Evolutionary conservation across 2,329 filamentous ascomycete genomes (phyloP).

Genomic region (Colletotrichum sp.): DNA sequence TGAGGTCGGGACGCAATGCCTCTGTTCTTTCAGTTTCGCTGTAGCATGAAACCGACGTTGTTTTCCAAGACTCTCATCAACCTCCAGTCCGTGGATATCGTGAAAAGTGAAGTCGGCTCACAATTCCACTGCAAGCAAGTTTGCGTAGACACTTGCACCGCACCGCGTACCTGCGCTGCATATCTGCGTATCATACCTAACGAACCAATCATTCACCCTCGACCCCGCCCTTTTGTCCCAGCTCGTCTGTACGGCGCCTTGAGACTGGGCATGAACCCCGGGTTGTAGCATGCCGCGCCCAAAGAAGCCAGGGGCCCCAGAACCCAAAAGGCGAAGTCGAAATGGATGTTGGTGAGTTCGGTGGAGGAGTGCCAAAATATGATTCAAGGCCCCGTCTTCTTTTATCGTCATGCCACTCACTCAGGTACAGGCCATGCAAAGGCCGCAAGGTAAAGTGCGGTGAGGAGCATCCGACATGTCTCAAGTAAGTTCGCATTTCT

Average conservation of each 20-base stretch:
- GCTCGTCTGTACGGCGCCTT: not conserved
- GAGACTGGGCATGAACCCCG: not conserved
- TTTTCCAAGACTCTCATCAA: not conserved
- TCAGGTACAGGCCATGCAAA: constrained; percentile 74
- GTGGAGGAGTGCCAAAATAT: not conserved
- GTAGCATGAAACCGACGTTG: not conserved
- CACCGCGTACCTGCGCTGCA: constrained; percentile 1
- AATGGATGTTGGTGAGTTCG: constrained; percentile 48
- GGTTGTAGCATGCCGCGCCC: constrained; percentile 42
- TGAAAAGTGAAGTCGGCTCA: not conserved
- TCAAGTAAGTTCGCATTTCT: constrained; percentile 52
- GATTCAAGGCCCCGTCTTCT: not conserved
- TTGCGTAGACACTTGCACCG: not conserved
- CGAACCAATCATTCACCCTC: constrained; percentile 15
- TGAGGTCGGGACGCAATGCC: not conserved
- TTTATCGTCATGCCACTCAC: not conserved
- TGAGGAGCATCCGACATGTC: constrained; percentile 75
- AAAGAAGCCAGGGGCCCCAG: constrained; percentile 44
- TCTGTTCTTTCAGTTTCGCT: not conserved
- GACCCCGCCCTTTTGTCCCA: constrained; percentile 14
- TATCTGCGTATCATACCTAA: constrained; percentile 11
- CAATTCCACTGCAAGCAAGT: not conserved
- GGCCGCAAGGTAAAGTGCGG: constrained; percentile 76
- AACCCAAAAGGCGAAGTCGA: constrained; percentile 48
- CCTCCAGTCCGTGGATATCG: not conserved